Base-by-base conservation (phyloP, 768 basidiomycete species). In the Chiua virens region DNA sequence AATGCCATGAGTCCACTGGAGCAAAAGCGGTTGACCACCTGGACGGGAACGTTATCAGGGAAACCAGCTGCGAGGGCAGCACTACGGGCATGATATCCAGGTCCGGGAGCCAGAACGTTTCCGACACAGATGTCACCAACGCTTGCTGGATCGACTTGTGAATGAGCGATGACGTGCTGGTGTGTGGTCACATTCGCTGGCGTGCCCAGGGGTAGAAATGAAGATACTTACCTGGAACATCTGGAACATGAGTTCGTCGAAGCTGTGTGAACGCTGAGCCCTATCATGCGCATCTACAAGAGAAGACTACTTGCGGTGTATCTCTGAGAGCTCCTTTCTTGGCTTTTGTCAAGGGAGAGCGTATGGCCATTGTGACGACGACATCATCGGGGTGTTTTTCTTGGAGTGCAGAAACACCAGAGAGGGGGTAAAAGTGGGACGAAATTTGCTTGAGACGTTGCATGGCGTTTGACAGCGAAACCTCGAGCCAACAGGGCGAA, bases 1-100 rank as follows among this genome's bases (percentile, higher is more conserved):
- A 86, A 76, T 13, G 91, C 87, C 86, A 92, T 89, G n/a, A 93
- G 79, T 22, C 89, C 90, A 52, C 83, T 87, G 3, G 89, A 89
- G 62, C 90, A 93, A 66, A 90, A 89, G 27, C 91, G 75, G 64
- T 92, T 92, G 59, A 92, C 71, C 22, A 75, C 77, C 62, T 91
- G 84, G 10, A 89, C 70, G 0, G 91, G 88, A 7, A 87, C 85
- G 5, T 75, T 76, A n/a, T 86, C 85, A 0, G 91, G 90, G 56
- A 87, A 82, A 9, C 91, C 91, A 14, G 91, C 91, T 5, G 88
- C 85, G 38, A 93, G 76, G 21, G 87, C 82, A 8, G 91, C 85
- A 37, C 82, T 73, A 37, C 90, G 79, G 15, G 88, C 87, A 51
- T 82, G 82, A 63, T 91, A 92, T 30, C 76, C 75, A 0, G 84